Conservation (phyloP, 108 stramenopile species). For the Discostella stelligeroides region DNA sequence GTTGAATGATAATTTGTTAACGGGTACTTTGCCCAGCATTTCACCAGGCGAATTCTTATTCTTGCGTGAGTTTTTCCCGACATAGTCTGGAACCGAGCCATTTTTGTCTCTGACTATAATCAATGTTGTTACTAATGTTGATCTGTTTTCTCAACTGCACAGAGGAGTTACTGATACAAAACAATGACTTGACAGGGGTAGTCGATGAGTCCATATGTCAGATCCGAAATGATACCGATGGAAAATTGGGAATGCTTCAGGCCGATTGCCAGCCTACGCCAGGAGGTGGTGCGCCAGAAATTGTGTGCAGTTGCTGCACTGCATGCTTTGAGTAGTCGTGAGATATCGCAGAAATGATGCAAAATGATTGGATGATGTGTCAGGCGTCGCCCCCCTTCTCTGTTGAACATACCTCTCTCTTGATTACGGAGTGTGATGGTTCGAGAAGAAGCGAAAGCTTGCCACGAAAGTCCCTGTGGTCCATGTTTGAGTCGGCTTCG, state of each 20-base stretch:
- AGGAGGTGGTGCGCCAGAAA: constrained; percentile 40
- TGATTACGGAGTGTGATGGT: too few relatives aligned
- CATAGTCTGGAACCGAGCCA: too few relatives aligned
- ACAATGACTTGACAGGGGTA: constrained; percentile 46
- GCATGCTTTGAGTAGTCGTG: constrained; percentile 42
- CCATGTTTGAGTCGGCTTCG: not conserved
- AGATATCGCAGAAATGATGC: not conserved
- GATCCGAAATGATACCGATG: constrained; percentile 46
- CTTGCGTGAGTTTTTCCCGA: constrained; percentile 32
- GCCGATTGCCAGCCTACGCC: constrained; percentile 48
- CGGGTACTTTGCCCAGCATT: constrained; percentile 58
- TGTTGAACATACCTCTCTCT: too few relatives aligned
- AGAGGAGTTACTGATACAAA: constrained; percentile 52
- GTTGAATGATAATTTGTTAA: constrained; percentile 57
- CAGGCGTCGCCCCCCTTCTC: not conserved
- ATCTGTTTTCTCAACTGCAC: not conserved
- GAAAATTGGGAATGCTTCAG: constrained; percentile 41
- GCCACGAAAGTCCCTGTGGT: not conserved
- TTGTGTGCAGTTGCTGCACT: constrained; percentile 49
- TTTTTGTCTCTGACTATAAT: too few relatives aligned
- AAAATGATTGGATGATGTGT: too few relatives aligned
- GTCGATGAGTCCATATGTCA: constrained; percentile 46
- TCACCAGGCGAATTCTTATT: constrained; percentile 50
- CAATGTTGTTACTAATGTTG: too few relatives aligned
- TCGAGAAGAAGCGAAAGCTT: too few relatives aligned